Evolutionary conservation across 2,329 filamentous ascomycete species (phyloP).

Genomic region (Calonectria fujianensis): DNA sequence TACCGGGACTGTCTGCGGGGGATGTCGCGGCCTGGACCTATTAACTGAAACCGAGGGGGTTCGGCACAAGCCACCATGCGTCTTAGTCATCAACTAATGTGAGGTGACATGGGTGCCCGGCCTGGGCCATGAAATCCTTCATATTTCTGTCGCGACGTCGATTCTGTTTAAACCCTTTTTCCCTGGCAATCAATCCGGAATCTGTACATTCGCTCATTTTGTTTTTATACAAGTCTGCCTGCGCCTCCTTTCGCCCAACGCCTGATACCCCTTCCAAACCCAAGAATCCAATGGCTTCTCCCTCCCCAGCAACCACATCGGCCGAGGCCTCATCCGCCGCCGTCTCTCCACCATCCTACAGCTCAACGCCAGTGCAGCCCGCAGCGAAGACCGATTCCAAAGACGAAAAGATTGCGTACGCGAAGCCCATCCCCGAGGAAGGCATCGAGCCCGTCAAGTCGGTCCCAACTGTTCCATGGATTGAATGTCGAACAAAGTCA

Average conservation of each 20-base stretch:
- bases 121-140: background rate
- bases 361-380: constrained; percentile 33
- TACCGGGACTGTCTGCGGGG: constrained; percentile 45
- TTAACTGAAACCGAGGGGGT: constrained; percentile 20
- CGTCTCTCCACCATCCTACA: constrained; percentile 52
- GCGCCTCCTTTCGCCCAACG: background rate
- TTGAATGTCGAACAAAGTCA: background rate
- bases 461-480: background rate
- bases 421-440: constrained; percentile 29
- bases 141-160: constrained; percentile 7
- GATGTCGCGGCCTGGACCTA: constrained; percentile 38
- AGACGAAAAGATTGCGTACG: constrained; percentile 50
- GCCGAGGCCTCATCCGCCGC: constrained; percentile 23
- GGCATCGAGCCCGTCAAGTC: constrained; percentile 32
- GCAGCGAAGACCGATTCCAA: background rate
- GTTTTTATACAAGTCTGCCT: background rate
- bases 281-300: constrained; percentile 23
- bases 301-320: constrained; percentile 26
- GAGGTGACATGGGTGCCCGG: constrained; percentile 15
- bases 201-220: background rate
- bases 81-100: constrained; percentile 20
- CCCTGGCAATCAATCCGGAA: background rate
- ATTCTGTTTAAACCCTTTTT: background rate
- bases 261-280: no score
- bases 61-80: constrained; percentile 20